Base-by-base conservation (phyloP, 2,329 filamentous ascomycete species). In the Pyricularia pennisetigena region DNA sequence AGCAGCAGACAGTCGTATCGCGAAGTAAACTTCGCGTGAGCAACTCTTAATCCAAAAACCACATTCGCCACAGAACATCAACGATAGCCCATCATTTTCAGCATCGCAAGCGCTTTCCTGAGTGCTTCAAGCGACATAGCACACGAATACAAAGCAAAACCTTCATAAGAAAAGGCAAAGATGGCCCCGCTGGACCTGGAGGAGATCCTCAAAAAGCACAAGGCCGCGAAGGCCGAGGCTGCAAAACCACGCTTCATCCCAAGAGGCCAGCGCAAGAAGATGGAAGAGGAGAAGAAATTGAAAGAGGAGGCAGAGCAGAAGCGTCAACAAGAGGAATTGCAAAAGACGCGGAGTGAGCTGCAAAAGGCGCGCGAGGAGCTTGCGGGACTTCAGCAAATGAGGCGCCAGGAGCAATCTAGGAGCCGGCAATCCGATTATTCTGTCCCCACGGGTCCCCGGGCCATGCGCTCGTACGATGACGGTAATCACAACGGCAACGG, bases 211-310 rank as follows among this genome's bases (percentile, higher is more conserved):
- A 87, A 88, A 72, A 90, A 94, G 80, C 96, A 96, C 83, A 92
- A 91, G 75, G 92, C 92, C 70, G 90, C 91, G 30, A 92, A 95
- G 78, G 91, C 90, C 49, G 92, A 90, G 20, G 90, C 92, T 10
- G 86, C 92, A 68, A 97, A 95, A 83, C 93, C 93, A 5, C 94
- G 92, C 77, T 97, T 95, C 75, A 80, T 96, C 29, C 90, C 91
- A 6, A 90, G 95, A 76, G 92, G 92, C 64, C 83, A 85, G 29
- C 85, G 86, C 74, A 83, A 77, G 69, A 78, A 79, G 69, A 81
- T 81, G 65, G 82, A 84, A 69, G 79, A 82, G 62, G 80, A 93
- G 78, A 88, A 90, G 20, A 72, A 73, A 0, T 68, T 71, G 5
- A 73, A 75, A 66, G 72, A 73, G n/a, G 93, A 92, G 32, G 82